phyloP scores from a whole-genome alignment of 2,329 filamentous ascomycete genomes.

The Ceratocystis albifundus region DNA sequence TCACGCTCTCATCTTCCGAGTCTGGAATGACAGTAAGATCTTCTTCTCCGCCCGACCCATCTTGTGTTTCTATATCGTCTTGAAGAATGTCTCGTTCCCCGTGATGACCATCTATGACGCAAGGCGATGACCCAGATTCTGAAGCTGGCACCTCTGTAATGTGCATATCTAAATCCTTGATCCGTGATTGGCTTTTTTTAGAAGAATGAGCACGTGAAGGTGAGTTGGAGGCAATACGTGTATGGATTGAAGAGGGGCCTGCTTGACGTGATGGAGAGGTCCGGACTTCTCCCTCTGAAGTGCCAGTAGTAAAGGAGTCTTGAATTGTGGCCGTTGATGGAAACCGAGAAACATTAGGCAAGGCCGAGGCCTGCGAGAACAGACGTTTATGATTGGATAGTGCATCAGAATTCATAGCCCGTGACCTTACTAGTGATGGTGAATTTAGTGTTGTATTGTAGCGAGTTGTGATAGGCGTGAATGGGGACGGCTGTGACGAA shows the following conservation, averaged over 20 bases:
- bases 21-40: constrained; percentile 23
- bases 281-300: constrained; percentile 6
- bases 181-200: not conserved
- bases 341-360: constrained; percentile 20
- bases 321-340: constrained; percentile 33
- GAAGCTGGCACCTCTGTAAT: constrained; percentile 6
- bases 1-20: constrained; percentile 18
- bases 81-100: constrained; percentile 19
- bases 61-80: constrained; percentile 20
- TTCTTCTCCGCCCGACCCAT: constrained; percentile 20
- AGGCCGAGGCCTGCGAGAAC: not conserved
- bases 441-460: constrained; percentile 32
- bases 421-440: constrained; percentile 34
- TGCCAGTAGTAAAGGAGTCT: constrained; percentile 34
- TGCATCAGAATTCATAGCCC: constrained; percentile 28
- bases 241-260: not conserved
- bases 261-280: not conserved
- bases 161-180: not conserved
- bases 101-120: constrained; percentile 19
- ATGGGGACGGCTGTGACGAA: constrained; percentile 32
- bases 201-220: not conserved
- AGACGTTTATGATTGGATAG: not conserved
- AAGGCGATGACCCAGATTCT: not conserved
- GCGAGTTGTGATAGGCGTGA: constrained; percentile 34
- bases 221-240: not conserved